phyloP scores from a whole-genome alignment of 2,329 filamentous ascomycete species.

The Colletotrichum sp. region DNA sequence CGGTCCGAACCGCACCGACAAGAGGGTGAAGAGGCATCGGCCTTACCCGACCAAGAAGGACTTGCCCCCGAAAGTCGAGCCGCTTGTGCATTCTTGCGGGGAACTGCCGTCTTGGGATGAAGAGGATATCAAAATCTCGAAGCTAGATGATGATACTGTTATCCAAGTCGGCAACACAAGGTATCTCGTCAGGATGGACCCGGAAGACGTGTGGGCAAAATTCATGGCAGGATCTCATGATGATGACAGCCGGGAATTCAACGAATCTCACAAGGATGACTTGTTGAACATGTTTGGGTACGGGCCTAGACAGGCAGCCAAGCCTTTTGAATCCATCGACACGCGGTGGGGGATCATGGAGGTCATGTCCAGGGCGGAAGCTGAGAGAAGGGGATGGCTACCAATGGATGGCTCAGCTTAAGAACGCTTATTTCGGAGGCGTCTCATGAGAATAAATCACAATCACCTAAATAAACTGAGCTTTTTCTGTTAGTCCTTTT shows the following conservation, averaged over 20 bases:
- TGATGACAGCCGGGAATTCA: accelerated
- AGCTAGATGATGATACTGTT: neutral
- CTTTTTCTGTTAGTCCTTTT: no score
- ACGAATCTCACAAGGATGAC: neutral
- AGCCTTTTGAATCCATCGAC: neutral
- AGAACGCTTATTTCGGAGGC: no score
- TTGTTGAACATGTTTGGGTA: neutral
- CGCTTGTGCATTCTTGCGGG: neutral
- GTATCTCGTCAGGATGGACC: neutral
- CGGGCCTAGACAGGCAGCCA: neutral
- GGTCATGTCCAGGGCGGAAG: neutral
- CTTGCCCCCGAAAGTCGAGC: neutral
- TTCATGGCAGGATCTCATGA: neutral
- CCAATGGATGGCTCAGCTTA: neutral
- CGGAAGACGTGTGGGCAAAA: neutral
- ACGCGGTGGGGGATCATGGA: neutral
- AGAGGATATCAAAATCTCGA: neutral
- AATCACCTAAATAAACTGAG: no score
- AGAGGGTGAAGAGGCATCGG: neutral
- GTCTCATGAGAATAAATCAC: no score
- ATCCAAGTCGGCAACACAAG: neutral
- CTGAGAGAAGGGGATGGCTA: neutral
- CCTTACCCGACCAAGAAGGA: neutral
- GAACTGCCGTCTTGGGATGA: no score
- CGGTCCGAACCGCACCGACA: neutral